Evolutionary conservation across 1,139 yeast genomes (phyloP).

Genomic region (Lodderomyces metapsilosis): DNA sequence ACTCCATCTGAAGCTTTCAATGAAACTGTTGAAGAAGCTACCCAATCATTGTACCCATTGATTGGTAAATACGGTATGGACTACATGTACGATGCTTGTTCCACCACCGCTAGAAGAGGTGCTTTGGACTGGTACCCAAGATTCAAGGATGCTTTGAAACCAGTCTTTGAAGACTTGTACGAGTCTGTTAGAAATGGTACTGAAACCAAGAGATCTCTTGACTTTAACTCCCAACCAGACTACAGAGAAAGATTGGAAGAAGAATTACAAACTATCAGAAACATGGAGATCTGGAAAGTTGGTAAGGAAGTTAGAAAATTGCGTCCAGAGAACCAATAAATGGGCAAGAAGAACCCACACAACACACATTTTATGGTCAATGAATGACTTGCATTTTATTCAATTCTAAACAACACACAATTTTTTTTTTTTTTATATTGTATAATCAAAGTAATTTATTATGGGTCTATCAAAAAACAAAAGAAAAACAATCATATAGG

Average conservation of each 20-base stretch:
- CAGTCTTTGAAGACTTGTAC: slow-evolving; percentile 94
- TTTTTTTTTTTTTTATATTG: slow-evolving; percentile 18
- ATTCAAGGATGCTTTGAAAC: slow-evolving; percentile 98
- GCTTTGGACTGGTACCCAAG: slow-evolving; percentile 99
- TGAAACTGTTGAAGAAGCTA: slow-evolving; percentile 99
- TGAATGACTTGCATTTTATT: slow-evolving; percentile 30
- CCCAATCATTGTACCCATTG: slow-evolving; percentile 98
- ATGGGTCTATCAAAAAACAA: slow-evolving; percentile 8
- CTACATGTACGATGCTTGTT: slow-evolving; percentile 99
- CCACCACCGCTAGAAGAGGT: slow-evolving; percentile 99
- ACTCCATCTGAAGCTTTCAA: slow-evolving; percentile 99
- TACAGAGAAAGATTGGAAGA: slow-evolving; percentile 95
- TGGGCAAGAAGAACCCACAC: no score
- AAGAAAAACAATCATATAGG: background rate
- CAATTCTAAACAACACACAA: slow-evolving; percentile 18
- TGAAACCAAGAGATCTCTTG: slow-evolving; percentile 97
- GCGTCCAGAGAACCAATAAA: slow-evolving; percentile 95
- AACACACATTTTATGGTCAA: slow-evolving; percentile 21
- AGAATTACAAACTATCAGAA: slow-evolving; percentile 91
- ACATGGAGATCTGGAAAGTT: slow-evolving; percentile 98
- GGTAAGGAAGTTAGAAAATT: slow-evolving; percentile 99
- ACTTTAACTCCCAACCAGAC: slow-evolving; percentile 96
- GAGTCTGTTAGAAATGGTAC: slow-evolving; percentile 93
- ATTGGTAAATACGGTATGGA: slow-evolving; percentile 99
- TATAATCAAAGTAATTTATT: slow-evolving; percentile 4